Conservation (phyloP, 2,329 filamentous ascomycete genomes). For the Cylindrodendrum hubeiense region DNA sequence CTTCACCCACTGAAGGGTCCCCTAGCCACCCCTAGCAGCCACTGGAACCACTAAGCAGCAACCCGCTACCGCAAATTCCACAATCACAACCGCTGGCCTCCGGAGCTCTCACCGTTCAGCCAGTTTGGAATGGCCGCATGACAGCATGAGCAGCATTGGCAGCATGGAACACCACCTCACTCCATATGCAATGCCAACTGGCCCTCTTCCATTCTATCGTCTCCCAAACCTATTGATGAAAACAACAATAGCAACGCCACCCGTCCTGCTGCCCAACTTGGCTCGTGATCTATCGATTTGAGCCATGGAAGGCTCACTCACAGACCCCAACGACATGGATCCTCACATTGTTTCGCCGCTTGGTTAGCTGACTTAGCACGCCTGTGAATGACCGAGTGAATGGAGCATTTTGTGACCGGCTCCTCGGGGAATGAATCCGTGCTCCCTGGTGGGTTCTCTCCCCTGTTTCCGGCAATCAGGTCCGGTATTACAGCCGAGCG, state of each 20-base stretch:
- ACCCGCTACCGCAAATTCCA: background rate
- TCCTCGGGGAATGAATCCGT: background rate
- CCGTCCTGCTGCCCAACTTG: background rate
- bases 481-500: slow-evolving; percentile 11
- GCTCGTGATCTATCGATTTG: background rate
- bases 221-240: background rate
- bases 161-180: background rate
- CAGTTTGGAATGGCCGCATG: background rate
- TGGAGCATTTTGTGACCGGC: background rate
- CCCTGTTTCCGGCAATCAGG: background rate
- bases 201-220: background rate
- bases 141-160: background rate
- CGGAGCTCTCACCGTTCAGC: slow-evolving; percentile 11
- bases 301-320: background rate
- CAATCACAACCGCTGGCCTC: background rate
- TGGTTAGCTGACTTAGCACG: background rate
- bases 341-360: background rate
- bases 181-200: slow-evolving; percentile 30
- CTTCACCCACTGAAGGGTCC: slow-evolving; percentile 16
- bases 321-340: background rate
- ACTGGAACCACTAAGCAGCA: background rate
- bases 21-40: slow-evolving; percentile 12
- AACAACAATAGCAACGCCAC: background rate
- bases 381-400: background rate
- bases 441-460: background rate